A percentile compares a stretch with the other conserved stretches of the same genome.
These are phyloP conservation scores for Nowakowskiella sp. DNA, from an alignment of 192 early-diverging fungal genomes.

Conservation along the genomic window DNA sequence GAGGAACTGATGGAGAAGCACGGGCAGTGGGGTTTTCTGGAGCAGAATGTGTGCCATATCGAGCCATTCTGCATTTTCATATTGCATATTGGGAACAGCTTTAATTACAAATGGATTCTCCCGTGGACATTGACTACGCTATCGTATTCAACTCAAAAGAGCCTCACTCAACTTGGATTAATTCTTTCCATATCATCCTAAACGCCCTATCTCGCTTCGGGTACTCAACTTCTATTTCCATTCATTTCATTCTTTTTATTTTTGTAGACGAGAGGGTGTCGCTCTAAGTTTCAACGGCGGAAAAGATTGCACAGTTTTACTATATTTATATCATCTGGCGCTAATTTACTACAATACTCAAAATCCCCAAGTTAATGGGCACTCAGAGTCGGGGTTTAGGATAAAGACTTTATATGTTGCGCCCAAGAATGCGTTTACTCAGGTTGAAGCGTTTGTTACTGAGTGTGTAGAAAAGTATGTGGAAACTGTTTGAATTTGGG, in stretches of 20 bases:
- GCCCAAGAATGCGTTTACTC: conserved; percentile 66
- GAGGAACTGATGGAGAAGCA: too few relatives aligned
- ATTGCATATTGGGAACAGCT: too few relatives aligned
- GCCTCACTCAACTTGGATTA: too few relatives aligned
- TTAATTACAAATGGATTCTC: too few relatives aligned
- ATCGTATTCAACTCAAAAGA: too few relatives aligned
- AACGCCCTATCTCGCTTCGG: not conserved
- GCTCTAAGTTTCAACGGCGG: conserved; percentile 92
- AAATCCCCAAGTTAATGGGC: not conserved
- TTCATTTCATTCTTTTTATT: too few relatives aligned
- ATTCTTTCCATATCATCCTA: too few relatives aligned
- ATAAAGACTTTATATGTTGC: conserved; percentile 71
- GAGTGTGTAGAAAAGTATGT: conserved; percentile 40
- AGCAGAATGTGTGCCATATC: too few relatives aligned
- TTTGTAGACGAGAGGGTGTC: conserved; percentile 48
- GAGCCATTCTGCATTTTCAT: too few relatives aligned
- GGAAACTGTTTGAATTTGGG: not conserved
- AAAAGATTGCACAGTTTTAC: conserved; percentile 91
- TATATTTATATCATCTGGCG: conserved; percentile 70
- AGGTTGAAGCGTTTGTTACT: conserved; percentile 83
- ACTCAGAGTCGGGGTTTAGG: conserved; percentile 10
- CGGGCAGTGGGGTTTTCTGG: too few relatives aligned
- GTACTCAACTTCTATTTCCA: not conserved
- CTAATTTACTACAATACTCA: conserved; percentile 22
- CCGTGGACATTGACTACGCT: too few relatives aligned